phyloP scores from a whole-genome alignment of 306 rosid genomes.

The Casuarina cunninghamiana region DNA sequence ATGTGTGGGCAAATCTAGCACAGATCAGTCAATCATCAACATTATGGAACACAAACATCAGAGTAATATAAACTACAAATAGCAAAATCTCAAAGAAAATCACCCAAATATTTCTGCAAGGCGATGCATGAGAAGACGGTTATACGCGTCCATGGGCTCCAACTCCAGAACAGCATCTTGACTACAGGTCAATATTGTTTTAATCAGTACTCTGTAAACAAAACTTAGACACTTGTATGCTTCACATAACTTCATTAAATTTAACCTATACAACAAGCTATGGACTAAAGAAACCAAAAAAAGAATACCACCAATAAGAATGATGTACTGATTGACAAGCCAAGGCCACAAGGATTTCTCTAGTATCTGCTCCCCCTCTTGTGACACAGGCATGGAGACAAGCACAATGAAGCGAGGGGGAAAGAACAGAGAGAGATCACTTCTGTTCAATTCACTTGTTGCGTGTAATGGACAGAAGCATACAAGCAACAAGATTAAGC shows the following conservation, averaged over 20 bases:
- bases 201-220: slow-evolving; percentile 12
- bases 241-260: slow-evolving; percentile 10
- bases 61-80: slow-evolving; percentile 3
- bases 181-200: slow-evolving; percentile 42
- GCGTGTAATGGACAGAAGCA: background rate
- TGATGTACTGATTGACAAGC: slow-evolving; percentile 26
- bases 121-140: slow-evolving; percentile 95
- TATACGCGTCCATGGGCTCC: slow-evolving; percentile 93
- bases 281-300: slow-evolving; percentile 14
- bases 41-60: background rate
- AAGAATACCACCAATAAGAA: slow-evolving; percentile 10
- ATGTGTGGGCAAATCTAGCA: slow-evolving; percentile 84
- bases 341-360: slow-evolving; percentile 9
- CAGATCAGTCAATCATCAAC: slow-evolving; percentile 15
- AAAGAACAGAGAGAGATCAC: background rate
- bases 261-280: slow-evolving; percentile 4
- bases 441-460: background rate
- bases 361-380: background rate
- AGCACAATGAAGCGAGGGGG: too few relatives aligned
- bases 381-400: background rate
- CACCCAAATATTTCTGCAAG: slow-evolving; percentile 99
- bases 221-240: slow-evolving; percentile 18
- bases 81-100: slow-evolving; percentile 23
- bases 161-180: slow-evolving; percentile 76
- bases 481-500: background rate